Base-by-base conservation (phyloP, 1,284 basidiomycete genomes). In the Ustilago loliicola region DNA sequence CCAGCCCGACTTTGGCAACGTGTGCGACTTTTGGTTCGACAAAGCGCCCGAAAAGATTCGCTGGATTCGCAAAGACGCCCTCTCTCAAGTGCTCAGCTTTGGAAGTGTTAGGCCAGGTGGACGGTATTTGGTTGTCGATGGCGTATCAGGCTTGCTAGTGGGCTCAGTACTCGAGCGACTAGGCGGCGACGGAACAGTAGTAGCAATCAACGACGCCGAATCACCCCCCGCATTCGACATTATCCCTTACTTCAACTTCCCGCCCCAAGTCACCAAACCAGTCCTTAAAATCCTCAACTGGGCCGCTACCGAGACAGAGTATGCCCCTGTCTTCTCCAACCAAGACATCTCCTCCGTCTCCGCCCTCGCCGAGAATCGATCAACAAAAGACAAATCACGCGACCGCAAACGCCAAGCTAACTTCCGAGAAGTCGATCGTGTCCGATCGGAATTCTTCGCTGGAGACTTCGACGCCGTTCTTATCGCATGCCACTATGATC, bases 191-290 rank as follows among this genome's bases (percentile, higher is more conserved):
- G 96, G 96, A 5, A 90, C 91, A 59, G 88, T 99, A 23, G 88
- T 98, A 66, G 91, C 93, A 2, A 91, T 99, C 82, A 94, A 93
- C 81, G 94, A 97, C 78, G 91, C 92, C 36, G 96, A 98, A 83
- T 94, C 93, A 3, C 95, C 96, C 7, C 96, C 97, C 11, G 92
- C 94, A 40, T 95, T 95, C 86, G 94, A 94, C 42, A 90, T 96
- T 23, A 87, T 96, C 84, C 89, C 90, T 2, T 98, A 98, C 86
- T 94, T 96, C 82, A 89, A 91, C 29, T 88, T 91, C 67, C 79
- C 77, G 1, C 17, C 60, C 0, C 89, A 91, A 61, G 61, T 68
- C 11, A 77, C 60, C 0, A 62, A 60, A 7, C 36, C 50, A 11
- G 70, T 80, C 5, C 69, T 83, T 27, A 75, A 72, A 32, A 62